Evolutionary conservation across 2,329 filamentous ascomycete genomes (phyloP).

Genomic region (Orbilia quercus): DNA sequence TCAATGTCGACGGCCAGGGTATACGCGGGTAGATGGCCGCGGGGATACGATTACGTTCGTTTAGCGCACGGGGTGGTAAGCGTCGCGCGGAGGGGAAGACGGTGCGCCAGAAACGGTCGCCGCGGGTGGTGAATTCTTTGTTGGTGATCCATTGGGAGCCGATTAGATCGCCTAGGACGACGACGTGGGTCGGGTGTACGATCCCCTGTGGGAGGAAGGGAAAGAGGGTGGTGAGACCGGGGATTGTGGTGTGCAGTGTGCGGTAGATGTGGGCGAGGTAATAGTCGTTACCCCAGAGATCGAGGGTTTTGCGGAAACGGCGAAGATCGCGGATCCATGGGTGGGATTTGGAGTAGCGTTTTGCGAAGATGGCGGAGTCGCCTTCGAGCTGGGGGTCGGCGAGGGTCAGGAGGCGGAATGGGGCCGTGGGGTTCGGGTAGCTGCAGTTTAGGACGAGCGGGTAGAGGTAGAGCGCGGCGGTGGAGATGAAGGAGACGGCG

Average conservation of each 20-base stretch:
- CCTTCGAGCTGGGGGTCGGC: slow-evolving; percentile 77
- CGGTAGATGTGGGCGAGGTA: slow-evolving; percentile 95
- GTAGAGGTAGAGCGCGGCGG: slow-evolving; percentile 86
- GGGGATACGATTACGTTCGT: slow-evolving; percentile 58
- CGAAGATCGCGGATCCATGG: slow-evolving; percentile 54
- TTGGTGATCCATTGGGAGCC: slow-evolving; percentile 95
- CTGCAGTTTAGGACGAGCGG: slow-evolving; percentile 81
- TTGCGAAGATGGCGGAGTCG: slow-evolving; percentile 70
- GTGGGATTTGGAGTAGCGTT: slow-evolving; percentile 37
- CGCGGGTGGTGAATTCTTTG: slow-evolving; percentile 80
- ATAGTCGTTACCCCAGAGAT: slow-evolving; percentile 91
- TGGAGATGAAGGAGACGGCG: slow-evolving; percentile 76
- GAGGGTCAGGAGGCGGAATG: slow-evolving; percentile 73
- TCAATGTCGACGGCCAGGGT: slow-evolving; percentile 78
- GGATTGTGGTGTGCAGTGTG: slow-evolving; percentile 66
- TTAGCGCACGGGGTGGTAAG: slow-evolving; percentile 67
- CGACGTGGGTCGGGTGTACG: slow-evolving; percentile 84
- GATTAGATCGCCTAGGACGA: slow-evolving; percentile 88
- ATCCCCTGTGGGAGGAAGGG: slow-evolving; percentile 72
- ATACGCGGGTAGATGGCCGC: slow-evolving; percentile 63
- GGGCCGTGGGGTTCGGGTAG: slow-evolving; percentile 63
- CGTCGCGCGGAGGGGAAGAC: slow-evolving; percentile 77
- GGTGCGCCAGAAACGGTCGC: slow-evolving; percentile 79
- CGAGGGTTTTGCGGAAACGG: slow-evolving; percentile 74
- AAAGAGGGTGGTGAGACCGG: slow-evolving; percentile 29